Base-by-base conservation (phyloP, 2,329 filamentous ascomycete species). In the Hypoxylon sp. region DNA sequence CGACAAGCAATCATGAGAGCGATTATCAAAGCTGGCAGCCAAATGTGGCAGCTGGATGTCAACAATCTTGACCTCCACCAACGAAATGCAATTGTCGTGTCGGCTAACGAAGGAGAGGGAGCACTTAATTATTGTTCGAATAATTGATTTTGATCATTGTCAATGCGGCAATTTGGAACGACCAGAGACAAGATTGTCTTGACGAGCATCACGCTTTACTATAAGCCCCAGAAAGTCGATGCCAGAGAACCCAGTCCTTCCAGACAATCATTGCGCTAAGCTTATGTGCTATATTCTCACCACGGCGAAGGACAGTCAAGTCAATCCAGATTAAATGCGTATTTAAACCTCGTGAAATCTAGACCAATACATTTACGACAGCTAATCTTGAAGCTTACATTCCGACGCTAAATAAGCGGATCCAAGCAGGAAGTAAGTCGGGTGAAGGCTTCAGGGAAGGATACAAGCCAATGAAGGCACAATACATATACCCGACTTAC, bases 391-490 rank as follows among this genome's bases (percentile, higher is more conserved):
- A 38, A 7, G 14, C 36, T 17, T 17, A 43, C 32, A 43, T 50
- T 60, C 56, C 55, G 55, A 50, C 34, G 43, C 41, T 45, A 43
- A 53, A 52, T 30, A 51, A 28, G 13, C 11, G n/a, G 45, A 36
- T 32, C 53, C 19, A 59, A 43, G 21, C 48, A 13, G n/a, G 52
- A 38, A 36, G 48, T 14, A 51, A 56, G 57, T 60, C n/a, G 43
- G 52, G n/a, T 23, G 6, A n/a, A 21, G 32, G 23, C 38, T 48
- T 11, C 10, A 30, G 23, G 9, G 19, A 50, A 53, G 36, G n/a
- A 51, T 32, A 32, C 14, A 46, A 58, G 38, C 58, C 63, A 62
- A 66, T 62, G 19, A 34, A 25, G 6, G 23, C 14, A 19, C 49
- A 21, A 2, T 28, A 28, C 6, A 34, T 1, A 13, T 34, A n/a